phyloP scores from a whole-genome alignment of 495 filamentous ascomycete species.

The Xylaria scruposa region DNA sequence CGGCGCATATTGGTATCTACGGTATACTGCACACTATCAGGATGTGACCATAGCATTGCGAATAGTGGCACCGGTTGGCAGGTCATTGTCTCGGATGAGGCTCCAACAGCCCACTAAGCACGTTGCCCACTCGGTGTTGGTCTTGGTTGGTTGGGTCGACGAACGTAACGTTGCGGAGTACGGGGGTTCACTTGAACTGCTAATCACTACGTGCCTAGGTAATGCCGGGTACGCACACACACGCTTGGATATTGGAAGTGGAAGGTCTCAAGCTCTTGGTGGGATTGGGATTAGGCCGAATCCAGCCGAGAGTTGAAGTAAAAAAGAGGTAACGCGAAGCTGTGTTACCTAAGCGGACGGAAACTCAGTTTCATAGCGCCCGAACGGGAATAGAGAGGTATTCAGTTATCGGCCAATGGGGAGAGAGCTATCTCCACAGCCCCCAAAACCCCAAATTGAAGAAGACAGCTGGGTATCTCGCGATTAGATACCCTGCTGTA shows the following conservation, averaged over 20 bases:
- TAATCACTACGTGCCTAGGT: neutral
- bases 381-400: constrained; percentile 2
- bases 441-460: neutral
- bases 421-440: neutral
- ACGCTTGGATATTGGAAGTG: constrained; percentile 6
- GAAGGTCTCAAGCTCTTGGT: constrained; percentile 21
- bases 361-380: neutral
- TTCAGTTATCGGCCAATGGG: neutral
- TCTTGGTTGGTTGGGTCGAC: constrained; percentile 6
- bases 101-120: constrained; percentile 23
- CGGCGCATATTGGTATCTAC: neutral
- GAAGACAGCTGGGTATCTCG: neutral
- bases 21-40: neutral
- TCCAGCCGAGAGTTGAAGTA: constrained; percentile 6
- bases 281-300: constrained; percentile 19
- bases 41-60: constrained; percentile 25
- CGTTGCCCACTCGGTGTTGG: constrained; percentile 20
- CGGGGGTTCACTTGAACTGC: constrained; percentile 10
- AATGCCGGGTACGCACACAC: constrained; percentile 2
- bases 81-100: constrained; percentile 28
- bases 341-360: constrained; percentile 7
- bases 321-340: constrained; percentile 1
- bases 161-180: constrained; percentile 45
- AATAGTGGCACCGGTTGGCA: constrained; percentile 20
- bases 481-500: neutral